phyloP scores from a whole-genome alignment of 441 rosid genomes.

The Mallotus repandus region DNA sequence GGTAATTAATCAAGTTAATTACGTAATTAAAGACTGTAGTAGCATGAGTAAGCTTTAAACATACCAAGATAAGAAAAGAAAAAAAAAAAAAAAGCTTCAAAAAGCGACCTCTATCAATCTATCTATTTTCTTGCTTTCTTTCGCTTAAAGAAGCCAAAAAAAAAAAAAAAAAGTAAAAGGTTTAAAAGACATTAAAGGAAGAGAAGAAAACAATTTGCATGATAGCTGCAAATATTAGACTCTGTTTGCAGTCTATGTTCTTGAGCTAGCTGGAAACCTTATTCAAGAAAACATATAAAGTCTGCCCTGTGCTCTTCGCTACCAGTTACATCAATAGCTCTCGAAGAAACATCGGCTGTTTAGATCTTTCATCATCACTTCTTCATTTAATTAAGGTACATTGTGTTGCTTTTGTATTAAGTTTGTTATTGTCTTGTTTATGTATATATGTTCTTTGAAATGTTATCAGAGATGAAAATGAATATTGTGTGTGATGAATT shows the following conservation, averaged over 20 bases:
- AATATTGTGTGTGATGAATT: too few species aligned
- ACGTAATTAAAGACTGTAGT: not conserved
- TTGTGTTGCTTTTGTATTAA: not conserved
- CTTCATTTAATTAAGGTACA: constrained; percentile 3
- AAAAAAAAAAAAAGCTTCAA: constrained; percentile 18
- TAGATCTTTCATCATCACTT: not conserved
- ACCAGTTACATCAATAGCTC: too few species aligned
- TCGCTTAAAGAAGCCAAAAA: not conserved
- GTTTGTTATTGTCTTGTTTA: not conserved
- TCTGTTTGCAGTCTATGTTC: not conserved
- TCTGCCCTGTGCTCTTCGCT: too few species aligned
- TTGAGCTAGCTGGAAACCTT: not conserved
- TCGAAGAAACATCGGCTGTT: not conserved
- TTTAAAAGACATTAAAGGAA: not conserved
- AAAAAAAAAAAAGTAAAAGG: not conserved
- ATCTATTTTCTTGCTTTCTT: constrained; percentile 19
- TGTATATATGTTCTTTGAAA: too few species aligned
- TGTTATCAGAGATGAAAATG: too few species aligned
- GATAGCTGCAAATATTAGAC: not conserved
- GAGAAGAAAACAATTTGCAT: too few species aligned
- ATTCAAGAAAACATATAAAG: not conserved
- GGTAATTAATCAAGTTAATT: not conserved
- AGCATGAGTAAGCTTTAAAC: too few species aligned
- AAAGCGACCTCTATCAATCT: constrained; percentile 14
- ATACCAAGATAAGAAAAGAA: constrained; percentile 13